Evolutionary conservation across 768 basidiomycete species (phyloP), one percentile per base, ranked within the genome.

Genomic region (Terana coerulea): DNA sequence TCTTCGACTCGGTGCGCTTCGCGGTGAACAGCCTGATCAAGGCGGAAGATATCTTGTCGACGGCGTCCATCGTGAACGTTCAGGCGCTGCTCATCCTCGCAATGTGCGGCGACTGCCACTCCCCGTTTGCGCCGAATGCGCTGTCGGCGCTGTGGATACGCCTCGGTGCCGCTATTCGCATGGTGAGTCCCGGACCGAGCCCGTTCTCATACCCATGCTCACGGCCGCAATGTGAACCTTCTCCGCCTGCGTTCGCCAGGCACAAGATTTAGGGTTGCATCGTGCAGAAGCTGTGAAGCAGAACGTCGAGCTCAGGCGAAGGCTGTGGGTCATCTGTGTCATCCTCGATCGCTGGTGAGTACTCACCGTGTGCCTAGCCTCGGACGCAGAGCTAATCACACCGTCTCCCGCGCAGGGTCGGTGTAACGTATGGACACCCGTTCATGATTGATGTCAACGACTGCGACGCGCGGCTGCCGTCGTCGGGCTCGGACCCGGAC

Each of bases 361-460:
- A 39, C 56, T 29, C 50, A 43, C 44, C 29, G 30, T 31, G 19
- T 49, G 48, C 52, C 19, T 63, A n/a, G n/a, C n/a, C n/a, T n/a
- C n/a, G n/a, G n/a, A n/a, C n/a, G n/a, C n/a, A n/a, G n/a, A n/a
- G n/a, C n/a, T 43, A 22, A n/a, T 12, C 26, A 11, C 33, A 19
- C 3, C 15, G 35, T 50, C 46, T 15, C 62, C 19, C 35, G 41
- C 31, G n/a, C 49, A 91, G 90, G 91, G 80, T 85, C 49, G 91
- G 89, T 63, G 73, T 94, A 31, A 85, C 91, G 21, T 91, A 93
- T 60, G 95, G 95, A 0, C 90, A 93, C 58, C 95, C 95, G 2
- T 88, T 85, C 65, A 91, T 95, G 88, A 95, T 99, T 55, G 95
- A 98, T 66, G 82, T 98, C 2, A 84, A 88, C 58, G 97, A 99